These are phyloP conservation scores for Exophiala aquamarina DNA, from an alignment of 2,329 filamentous ascomycete genomes.

Conservation along the genomic window DNA sequence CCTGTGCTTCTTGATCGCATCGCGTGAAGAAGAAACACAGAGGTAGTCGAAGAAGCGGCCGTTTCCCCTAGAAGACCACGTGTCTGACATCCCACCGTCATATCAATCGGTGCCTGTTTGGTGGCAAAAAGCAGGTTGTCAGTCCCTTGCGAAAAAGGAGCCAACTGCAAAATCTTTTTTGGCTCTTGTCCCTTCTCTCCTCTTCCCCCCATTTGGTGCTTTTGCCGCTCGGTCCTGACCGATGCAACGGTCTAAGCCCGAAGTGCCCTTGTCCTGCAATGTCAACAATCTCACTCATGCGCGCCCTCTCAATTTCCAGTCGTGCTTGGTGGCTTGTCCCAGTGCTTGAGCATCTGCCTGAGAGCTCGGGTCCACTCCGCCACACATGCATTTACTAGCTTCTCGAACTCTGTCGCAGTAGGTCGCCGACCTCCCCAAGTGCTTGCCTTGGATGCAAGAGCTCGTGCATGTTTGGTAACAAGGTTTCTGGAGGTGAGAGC, in stretches of 20 bases:
- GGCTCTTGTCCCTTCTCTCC: not conserved
- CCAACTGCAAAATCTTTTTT: not conserved
- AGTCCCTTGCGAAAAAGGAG: too few relatives aligned
- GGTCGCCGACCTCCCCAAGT: conserved; percentile 70
- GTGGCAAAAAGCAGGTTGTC: too few relatives aligned
- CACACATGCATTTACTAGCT: conserved; percentile 63
- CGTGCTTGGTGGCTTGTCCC: conserved; percentile 59
- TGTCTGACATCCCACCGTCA: too few relatives aligned
- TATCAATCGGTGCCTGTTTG: too few relatives aligned
- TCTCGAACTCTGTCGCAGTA: conserved; percentile 54
- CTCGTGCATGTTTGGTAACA: conserved; percentile 59
- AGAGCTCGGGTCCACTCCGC: conserved; percentile 68
- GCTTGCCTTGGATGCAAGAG: conserved; percentile 61
- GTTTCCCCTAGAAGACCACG: too few relatives aligned
- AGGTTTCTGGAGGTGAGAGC: conserved; percentile 50
- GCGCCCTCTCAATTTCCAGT: conserved; percentile 27
- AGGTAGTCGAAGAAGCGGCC: too few relatives aligned
- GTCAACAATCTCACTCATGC: not conserved
- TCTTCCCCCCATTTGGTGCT: not conserved
- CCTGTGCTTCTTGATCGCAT: too few relatives aligned
- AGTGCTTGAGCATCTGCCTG: conserved; percentile 67
- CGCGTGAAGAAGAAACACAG: too few relatives aligned
- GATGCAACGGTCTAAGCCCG: not conserved
- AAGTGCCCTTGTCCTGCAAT: not conserved
- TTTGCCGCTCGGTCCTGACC: too few relatives aligned